Conservation (phyloP, 768 basidiomycete species). For the Hygrocybe coccinea region DNA sequence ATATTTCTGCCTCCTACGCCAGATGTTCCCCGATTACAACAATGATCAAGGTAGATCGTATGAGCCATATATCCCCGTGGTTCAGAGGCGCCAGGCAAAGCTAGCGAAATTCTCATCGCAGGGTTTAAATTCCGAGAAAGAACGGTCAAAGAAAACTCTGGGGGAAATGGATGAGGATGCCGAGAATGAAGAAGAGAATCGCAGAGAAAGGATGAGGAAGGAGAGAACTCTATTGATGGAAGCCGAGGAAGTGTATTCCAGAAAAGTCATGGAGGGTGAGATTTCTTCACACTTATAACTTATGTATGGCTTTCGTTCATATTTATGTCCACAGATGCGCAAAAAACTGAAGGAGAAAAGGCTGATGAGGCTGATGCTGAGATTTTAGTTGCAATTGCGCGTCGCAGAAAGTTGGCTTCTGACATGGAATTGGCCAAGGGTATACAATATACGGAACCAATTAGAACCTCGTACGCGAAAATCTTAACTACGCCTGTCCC, state of each 20-base stretch:
- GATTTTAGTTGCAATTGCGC: conserved; percentile 87
- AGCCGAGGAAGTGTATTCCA: conserved; percentile 90
- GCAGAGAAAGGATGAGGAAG: conserved; percentile 69
- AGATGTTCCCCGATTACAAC: no score
- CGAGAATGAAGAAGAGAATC: conserved; percentile 72
- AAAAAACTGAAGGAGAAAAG: conserved; percentile 83
- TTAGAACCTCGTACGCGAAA: conserved; percentile 66
- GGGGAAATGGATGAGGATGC: conserved; percentile 71
- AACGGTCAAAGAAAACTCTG: conserved; percentile 42
- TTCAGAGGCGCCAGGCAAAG: conserved; percentile 77
- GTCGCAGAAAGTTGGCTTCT: conserved; percentile 84
- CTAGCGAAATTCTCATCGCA: conserved; percentile 68
- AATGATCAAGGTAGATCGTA: conserved; percentile 51
- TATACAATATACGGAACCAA: conserved; percentile 81
- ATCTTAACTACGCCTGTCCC: neutral
- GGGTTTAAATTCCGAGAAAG: conserved; percentile 51
- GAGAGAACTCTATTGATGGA: conserved; percentile 87
- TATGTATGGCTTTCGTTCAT: neutral
- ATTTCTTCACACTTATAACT: conserved; percentile 2
- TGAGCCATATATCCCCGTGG: conserved; percentile 82
- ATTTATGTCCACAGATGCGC: conserved; percentile 50
- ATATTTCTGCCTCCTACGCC: no score
- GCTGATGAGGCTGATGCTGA: conserved; percentile 85
- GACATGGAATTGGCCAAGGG: conserved; percentile 92
- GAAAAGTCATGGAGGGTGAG: conserved; percentile 76